These are phyloP conservation scores for Microcera coccophila DNA, from an alignment of 2,329 filamentous ascomycete genomes.

Conservation along the genomic window DNA sequence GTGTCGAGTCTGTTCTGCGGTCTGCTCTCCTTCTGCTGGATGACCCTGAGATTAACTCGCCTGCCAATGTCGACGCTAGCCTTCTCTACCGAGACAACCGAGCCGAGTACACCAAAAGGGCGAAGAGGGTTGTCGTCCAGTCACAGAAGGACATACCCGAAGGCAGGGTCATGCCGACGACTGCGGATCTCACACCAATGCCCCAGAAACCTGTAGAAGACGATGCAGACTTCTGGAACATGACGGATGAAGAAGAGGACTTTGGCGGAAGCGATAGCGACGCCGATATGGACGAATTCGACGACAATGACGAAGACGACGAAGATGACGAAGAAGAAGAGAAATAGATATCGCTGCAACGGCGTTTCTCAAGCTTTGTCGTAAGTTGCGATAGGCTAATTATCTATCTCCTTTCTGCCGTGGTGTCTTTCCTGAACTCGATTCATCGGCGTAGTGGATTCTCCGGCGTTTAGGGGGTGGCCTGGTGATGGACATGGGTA, in stretches of 20 bases:
- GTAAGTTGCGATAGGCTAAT: background rate
- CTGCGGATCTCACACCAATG: constrained; percentile 56
- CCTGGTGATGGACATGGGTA: constrained; percentile 14
- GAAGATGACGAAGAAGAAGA: constrained; percentile 45
- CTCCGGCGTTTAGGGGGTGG: constrained; percentile 20
- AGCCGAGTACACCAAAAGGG: constrained; percentile 64
- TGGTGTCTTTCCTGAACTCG: constrained; percentile 15
- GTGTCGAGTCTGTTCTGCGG: constrained; percentile 90
- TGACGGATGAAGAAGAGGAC: constrained; percentile 71
- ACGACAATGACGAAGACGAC: constrained; percentile 55
- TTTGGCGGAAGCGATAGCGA: constrained; percentile 73
- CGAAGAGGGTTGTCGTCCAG: constrained; percentile 64
- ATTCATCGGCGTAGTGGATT: constrained; percentile 24
- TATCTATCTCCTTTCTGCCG: background rate
- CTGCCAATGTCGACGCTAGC: constrained; percentile 90
- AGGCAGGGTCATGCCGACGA: constrained; percentile 78
- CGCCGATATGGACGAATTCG: constrained; percentile 58
- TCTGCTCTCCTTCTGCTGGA: constrained; percentile 89
- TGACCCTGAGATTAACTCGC: constrained; percentile 87
- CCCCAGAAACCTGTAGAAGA: constrained; percentile 60
- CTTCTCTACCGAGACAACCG: constrained; percentile 77
- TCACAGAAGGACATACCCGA: constrained; percentile 77
- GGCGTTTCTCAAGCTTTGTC: no score
- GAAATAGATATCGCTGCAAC: constrained; percentile 15
- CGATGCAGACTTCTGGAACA: constrained; percentile 79